Evolutionary conservation across 1,139 yeast species (phyloP).

Genomic region (Scheffersomyces segobiensis): DNA sequence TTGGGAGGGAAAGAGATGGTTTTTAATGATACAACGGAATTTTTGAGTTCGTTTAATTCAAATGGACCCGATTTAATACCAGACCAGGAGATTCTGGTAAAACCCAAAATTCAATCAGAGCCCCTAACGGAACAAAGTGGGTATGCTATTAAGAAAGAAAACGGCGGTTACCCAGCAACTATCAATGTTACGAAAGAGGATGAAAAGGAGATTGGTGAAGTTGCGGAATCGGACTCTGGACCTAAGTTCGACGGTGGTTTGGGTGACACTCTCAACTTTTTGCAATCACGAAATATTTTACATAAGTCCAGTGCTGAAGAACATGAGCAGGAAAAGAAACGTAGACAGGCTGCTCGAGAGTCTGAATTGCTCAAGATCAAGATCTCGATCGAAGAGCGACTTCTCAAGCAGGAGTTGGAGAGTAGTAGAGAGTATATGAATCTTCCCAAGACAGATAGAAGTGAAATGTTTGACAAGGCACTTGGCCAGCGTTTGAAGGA

Average conservation of each 20-base stretch:
- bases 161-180: background rate
- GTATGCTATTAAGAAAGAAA: background rate
- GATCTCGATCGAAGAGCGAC: slow-evolving; percentile 39
- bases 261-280: slow-evolving; percentile 56
- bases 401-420: slow-evolving; percentile 41
- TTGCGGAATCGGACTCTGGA: slow-evolving; percentile 9
- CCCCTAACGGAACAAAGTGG: background rate
- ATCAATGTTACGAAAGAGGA: slow-evolving; percentile 2
- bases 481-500: slow-evolving; percentile 31
- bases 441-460: slow-evolving; percentile 31
- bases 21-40: slow-evolving; percentile 60
- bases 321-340: slow-evolving; percentile 16
- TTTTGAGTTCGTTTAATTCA: slow-evolving; percentile 43
- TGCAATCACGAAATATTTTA: slow-evolving; percentile 47
- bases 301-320: slow-evolving; percentile 14
- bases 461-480: slow-evolving; percentile 23
- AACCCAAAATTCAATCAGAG: background rate
- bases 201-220: slow-evolving; percentile 3
- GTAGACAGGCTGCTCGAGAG: slow-evolving; percentile 29
- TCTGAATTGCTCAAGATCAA: slow-evolving; percentile 35
- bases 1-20: slow-evolving; percentile 28
- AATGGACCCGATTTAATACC: background rate
- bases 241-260: slow-evolving; percentile 51
- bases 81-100: background rate
- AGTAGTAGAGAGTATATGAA: slow-evolving; percentile 30